Conservation (phyloP, 1,284 basidiomycete genomes). For the Tetrapyrgos nigripes region DNA sequence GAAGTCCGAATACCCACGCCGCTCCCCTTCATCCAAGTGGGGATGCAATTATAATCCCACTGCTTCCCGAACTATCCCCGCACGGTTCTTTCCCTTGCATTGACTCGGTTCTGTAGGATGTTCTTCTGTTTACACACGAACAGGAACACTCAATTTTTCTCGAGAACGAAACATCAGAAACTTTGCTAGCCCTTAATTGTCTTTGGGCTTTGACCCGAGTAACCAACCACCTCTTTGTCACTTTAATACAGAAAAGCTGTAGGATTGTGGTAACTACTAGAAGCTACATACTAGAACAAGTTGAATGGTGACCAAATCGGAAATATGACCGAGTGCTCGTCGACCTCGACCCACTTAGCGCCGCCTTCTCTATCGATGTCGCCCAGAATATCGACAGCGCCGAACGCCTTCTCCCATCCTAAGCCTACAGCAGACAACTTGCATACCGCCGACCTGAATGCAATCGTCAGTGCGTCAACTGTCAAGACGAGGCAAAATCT, state of each 20-base stretch:
- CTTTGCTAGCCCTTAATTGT: background rate
- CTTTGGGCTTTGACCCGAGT: background rate
- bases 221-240: background rate
- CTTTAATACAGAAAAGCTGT: no score
- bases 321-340: constrained; percentile 54
- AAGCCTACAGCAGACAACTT: constrained; percentile 62
- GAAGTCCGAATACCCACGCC: background rate
- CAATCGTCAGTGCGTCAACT: constrained; percentile 7
- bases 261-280: background rate
- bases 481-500: constrained; percentile 21
- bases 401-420: constrained; percentile 71
- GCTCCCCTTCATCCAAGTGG: background rate
- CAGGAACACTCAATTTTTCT: background rate
- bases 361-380: constrained; percentile 28
- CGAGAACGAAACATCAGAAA: background rate
- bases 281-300: constrained; percentile 28
- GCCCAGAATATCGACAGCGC: constrained; percentile 53
- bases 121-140: background rate
- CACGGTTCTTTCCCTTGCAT: background rate
- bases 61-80: background rate
- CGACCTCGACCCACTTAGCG: constrained; percentile 69
- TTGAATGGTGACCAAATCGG: constrained; percentile 66
- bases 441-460: constrained; percentile 64
- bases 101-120: background rate
- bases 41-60: background rate